Conservation (phyloP, 2,329 filamentous ascomycete species). For the Byssochlamys sp. region DNA sequence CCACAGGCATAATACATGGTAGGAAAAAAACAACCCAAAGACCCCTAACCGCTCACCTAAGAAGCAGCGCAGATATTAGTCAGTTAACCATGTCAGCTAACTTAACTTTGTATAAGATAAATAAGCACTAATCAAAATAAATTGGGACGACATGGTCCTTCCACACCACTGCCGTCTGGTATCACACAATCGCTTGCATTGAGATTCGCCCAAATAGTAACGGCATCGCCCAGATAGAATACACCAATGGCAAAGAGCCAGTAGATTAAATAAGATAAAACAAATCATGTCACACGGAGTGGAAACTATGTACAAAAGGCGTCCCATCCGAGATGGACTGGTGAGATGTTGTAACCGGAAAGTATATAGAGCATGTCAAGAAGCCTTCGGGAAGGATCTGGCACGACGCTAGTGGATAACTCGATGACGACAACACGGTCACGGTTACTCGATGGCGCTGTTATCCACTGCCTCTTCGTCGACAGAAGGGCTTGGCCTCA, state of each 20-base stretch:
- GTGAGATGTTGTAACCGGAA: neutral
- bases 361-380: neutral
- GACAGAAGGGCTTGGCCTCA: conserved; percentile 12
- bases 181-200: neutral
- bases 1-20: neutral
- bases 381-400: neutral
- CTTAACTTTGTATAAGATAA: neutral
- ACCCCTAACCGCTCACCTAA: neutral
- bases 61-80: neutral
- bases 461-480: conserved; percentile 1
- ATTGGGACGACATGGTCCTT: neutral
- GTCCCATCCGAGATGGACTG: neutral
- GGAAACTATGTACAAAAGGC: neutral
- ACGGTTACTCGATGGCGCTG: neutral
- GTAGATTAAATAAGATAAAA: neutral
- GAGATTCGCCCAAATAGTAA: neutral
- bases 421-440: neutral
- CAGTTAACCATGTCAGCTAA: no score
- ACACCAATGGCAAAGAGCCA: neutral
- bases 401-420: neutral
- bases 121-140: neutral
- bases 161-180: neutral
- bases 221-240: neutral
- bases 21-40: neutral
- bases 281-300: neutral